phyloP scores from a whole-genome alignment of 2,329 filamentous ascomycete genomes.

The Phialophora expanda region DNA sequence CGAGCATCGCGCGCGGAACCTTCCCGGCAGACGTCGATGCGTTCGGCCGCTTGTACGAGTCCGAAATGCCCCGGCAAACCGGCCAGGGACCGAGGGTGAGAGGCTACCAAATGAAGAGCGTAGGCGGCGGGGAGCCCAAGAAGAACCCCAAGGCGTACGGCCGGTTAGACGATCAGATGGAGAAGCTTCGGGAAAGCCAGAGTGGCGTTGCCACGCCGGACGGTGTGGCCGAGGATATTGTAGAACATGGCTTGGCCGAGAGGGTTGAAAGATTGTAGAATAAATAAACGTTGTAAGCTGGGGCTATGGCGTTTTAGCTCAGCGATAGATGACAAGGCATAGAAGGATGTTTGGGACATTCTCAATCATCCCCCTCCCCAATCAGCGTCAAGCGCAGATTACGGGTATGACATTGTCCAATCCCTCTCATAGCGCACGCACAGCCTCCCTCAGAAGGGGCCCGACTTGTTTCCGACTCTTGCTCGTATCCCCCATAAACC shows the following conservation, averaged over 20 bases:
- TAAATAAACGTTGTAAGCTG: not conserved
- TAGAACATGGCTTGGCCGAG: conserved; percentile 58
- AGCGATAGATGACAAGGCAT: not conserved
- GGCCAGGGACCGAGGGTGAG: conserved; percentile 77
- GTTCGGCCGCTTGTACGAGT: conserved; percentile 73
- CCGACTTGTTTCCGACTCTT: conserved; percentile 69
- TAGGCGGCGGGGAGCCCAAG: conserved; percentile 65
- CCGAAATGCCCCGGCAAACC: conserved; percentile 72
- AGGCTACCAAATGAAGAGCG: conserved; percentile 80
- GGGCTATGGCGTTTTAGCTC: not conserved
- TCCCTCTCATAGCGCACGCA: not conserved
- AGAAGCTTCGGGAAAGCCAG: conserved; percentile 55
- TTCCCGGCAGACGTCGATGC: conserved; percentile 60
- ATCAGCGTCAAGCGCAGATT: not conserved
- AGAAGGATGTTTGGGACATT: not conserved
- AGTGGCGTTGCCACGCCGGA: conserved; percentile 59
- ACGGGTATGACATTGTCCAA: not conserved
- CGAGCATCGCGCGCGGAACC: conserved; percentile 62
- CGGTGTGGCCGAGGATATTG: conserved; percentile 58
- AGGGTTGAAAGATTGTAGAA: conserved; percentile 15
- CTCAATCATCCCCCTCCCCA: no score
- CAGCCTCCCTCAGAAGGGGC: conserved; percentile 60
- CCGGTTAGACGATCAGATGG: conserved; percentile 57
- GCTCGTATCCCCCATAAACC: conserved; percentile 62
- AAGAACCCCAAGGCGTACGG: conserved; percentile 73